Base-by-base conservation (phyloP, 23 red algal species). In the Gracilaria domingensis region DNA sequence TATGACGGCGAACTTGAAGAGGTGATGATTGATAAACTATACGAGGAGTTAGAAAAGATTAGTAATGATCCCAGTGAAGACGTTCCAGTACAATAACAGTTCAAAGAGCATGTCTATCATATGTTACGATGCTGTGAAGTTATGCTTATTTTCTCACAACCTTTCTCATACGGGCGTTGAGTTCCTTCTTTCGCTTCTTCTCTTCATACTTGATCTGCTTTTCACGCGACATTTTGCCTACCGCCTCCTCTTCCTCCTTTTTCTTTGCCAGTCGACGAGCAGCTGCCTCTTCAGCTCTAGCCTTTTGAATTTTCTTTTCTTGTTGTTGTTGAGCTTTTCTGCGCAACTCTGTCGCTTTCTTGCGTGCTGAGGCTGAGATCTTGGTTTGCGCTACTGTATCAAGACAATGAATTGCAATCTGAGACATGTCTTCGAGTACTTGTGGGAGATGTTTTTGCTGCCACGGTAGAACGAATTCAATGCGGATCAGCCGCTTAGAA, bases 121-220 rank as follows among this genome's bases (percentile, higher is more conserved):
- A 28, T 4, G 30, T 45, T 53, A 56, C 21, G 49, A 47, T 28
- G 20, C 83, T 29, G 55, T 28, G 20, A 36, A 48, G 21, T 38
- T 87, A 56, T 51, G 9, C 83, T 76, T 84, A 83, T 67, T 92
- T 92, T 58, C 69, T 82, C 51, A 69, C 75, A 44, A 42, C 38
- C 80, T 92, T 92, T 51, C 67, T 49, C 89, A 92, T 82, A 25
- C 89, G 62, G 21, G 78, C 79, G 47, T 83, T 84, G 16, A 94
- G 38, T 72, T 83, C 92, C 84, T 94, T 94, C 62, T 94, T 94
- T 56, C 92, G 92, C 50, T 87, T 86, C 83, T 94, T 94, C 47
- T 88, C 92, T 45, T 86, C 92, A 55, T 94, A 87, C 74, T 94
- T 94, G 35, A 81, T 80, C 57, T 86, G 92, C 61, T 87, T 87